Evolutionary conservation across 164 flowering plant species (phyloP), one percentile per base, ranked within the genome.

Genomic region (Piper longum): DNA sequence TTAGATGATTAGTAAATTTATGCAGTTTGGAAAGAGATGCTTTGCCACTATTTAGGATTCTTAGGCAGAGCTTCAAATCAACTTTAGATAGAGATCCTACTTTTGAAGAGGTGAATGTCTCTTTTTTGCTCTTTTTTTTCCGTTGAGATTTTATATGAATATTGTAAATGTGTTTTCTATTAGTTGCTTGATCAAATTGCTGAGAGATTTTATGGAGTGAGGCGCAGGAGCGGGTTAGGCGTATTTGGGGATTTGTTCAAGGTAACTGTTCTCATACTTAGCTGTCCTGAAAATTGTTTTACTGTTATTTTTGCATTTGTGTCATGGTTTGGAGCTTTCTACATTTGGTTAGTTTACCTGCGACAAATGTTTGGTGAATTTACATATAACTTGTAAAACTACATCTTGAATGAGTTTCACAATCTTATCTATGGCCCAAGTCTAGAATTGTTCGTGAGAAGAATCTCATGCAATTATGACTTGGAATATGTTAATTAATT

Each of bases 21-120:
- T 64, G 70, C 88, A 93, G 99, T 74, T 77, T 93, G 82, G 76
- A 84, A 70, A 88, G 97, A 76, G 99, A 93, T 75, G 97, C 99
- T 54, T 78, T 93, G 77, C 97, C 99, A 44, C 86, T 93, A 67
- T 93, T 85, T 63, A 80, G 78, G 70, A 85, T 85, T 78, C 73
- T 93, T 81, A 82, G 83, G 65, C 80, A 76, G 70, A 85, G 69
- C 41, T 93, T 79, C 78, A 77, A 81, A 73, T 65, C 91, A 7
- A 80, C 86, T 62, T 79, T 87, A 65, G 89, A 88, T 39, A 81
- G 87, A 67, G 99, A 93, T 44, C 81, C 93, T 59, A 18, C 79
- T 48, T 82, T 90, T 64, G 70, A 77, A 61, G 99, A 93, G 90
- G 97, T 89, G 18, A 14, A 48, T 48, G 52, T 48, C 58, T 44